These are phyloP conservation scores for Aphanomyces cochlioides DNA, from an alignment of 352 stramenopile species.

Conservation along the genomic window DNA sequence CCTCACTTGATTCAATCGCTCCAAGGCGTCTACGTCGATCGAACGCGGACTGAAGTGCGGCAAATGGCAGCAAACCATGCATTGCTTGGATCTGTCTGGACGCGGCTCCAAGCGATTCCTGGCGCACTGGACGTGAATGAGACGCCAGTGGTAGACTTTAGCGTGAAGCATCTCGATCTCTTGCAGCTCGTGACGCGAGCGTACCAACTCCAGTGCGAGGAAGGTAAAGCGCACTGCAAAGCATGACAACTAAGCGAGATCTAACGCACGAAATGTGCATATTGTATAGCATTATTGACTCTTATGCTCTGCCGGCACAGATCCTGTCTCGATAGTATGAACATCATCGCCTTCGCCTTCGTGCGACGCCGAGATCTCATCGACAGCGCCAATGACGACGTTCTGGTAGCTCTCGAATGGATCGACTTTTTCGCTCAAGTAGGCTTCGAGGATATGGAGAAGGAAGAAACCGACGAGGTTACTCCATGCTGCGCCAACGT, in stretches of 20 bases:
- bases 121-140: not conserved
- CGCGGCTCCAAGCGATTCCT: conserved; percentile 1
- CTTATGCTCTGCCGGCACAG: no score
- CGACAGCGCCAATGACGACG: conserved; percentile 21
- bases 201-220: not conserved
- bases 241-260: no score
- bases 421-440: conserved; percentile 30
- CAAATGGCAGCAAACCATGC: not conserved
- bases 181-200: conserved; percentile 13
- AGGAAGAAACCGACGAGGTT: conserved; percentile 29
- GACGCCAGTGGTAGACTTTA: not conserved
- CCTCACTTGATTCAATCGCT: conserved; percentile 19
- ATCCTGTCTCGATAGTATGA: not conserved
- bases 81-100: conserved; percentile 5
- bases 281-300: not conserved
- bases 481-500: conserved; percentile 28
- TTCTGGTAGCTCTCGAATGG: conserved; percentile 32
- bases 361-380: conserved; percentile 27
- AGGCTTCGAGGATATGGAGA: conserved; percentile 26
- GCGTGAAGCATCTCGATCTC: not conserved
- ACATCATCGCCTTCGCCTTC: conserved; percentile 18
- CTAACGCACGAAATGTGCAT: not conserved
- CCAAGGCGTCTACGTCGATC: conserved; percentile 13
- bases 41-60: not conserved
- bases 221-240: not conserved